Evolutionary conservation across 257 asterid genomes (phyloP), one percentile per base, ranked within the genome.

Genomic region (Solanum pennellii): DNA sequence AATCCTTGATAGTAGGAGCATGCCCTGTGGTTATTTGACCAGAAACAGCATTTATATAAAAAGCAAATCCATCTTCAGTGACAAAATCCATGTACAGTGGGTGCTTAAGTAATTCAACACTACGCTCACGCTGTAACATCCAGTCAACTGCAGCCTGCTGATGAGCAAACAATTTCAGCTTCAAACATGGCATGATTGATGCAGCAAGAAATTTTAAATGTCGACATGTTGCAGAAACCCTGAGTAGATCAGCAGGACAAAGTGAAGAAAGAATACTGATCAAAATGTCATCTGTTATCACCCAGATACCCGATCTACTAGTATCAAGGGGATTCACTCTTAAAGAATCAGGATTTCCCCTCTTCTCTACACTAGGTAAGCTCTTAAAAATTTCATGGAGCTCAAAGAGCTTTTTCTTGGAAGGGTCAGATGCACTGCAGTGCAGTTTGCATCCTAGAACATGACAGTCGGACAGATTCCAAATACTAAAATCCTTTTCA

Each of bases 131-230:
- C 88, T 87, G 91, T 87, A 97, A 90, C 99, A 97, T 97, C 99
- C 99, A 97, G 90, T 93, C 94, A 89, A 97, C 95, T 85, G 99
- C 99, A 86, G 98, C 96, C 89, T 94, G 94, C 91, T 97, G 99
- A 90, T 97, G 99, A 69, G 98, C 98, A 89, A 92, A 97, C 77
- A 97, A 97, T 90, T 94, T 94, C 75, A 97, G 97, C 88, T 95
- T 94, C 98, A 95, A 94, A 86, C 99, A 97, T 87, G 99, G 99
- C 98, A 97, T 96, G 87, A 97, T 88, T 47, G 95, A 91, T 45
- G 97, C 93, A 82, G 99, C 94, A 93, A 97, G 91, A 88, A 82
- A 85, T 91, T 93, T 94, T 66, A 97, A 87, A 89, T 93, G 98
- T 68, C 87, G 98, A 91, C 99, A 97, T 68, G 98, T 94, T 79